Conservation (phyloP, 2,329 filamentous ascomycete genomes). For the Clarireedia paspali region DNA sequence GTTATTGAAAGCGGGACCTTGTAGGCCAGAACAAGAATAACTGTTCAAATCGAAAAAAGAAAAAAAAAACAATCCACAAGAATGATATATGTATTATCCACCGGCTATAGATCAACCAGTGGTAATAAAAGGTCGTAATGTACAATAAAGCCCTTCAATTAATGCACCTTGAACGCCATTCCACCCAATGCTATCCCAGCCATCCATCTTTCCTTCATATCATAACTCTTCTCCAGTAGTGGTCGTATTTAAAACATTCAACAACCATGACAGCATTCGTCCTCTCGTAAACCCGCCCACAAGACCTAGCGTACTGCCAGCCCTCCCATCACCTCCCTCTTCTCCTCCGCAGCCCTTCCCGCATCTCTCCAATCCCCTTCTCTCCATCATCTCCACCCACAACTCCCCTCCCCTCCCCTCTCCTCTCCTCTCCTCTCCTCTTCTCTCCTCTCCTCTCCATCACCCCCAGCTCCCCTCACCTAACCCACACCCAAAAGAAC, state of each 20-base stretch:
- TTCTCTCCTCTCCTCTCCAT: background rate
- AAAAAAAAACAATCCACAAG: background rate
- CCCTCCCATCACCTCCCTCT: background rate
- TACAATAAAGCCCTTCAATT: too few relatives aligned
- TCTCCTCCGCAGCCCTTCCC: background rate
- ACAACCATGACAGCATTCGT: too few relatives aligned
- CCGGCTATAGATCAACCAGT: background rate
- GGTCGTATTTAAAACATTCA: too few relatives aligned
- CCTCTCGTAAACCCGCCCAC: background rate
- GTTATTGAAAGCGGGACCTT: too few relatives aligned
- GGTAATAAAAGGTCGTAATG: background rate
- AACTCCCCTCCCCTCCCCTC: background rate
- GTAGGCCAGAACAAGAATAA: too few relatives aligned
- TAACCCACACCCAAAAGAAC: constrained; percentile 91
- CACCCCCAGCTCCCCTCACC: constrained; percentile 38
- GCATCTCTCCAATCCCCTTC: background rate
- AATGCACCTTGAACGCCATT: background rate
- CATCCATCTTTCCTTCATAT: constrained; percentile 1
- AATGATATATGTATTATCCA: background rate
- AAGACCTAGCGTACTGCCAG: background rate
- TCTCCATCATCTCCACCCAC: too few relatives aligned
- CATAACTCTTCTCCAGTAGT: background rate
- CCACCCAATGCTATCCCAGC: background rate
- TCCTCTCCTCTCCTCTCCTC: too few relatives aligned
- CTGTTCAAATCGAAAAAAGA: background rate